Evolutionary conservation across 805 yeast species (phyloP), one percentile per base, ranked within the genome.

Genomic region (Candida verbasci): DNA sequence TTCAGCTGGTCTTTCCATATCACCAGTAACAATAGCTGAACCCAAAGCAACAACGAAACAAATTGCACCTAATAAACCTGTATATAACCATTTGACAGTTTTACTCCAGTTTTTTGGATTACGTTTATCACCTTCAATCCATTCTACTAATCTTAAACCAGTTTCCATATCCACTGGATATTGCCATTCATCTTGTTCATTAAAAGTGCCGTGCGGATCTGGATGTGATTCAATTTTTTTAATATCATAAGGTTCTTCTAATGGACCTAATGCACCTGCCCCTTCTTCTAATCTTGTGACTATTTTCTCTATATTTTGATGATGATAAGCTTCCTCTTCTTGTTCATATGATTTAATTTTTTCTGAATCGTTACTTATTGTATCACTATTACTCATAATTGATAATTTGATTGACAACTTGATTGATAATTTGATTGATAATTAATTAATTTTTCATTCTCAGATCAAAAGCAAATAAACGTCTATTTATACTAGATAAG

Each of bases 51-150:
- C 96, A n/a, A 85, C 96, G 6, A 93, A 62, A 2, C 79, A 82
- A n/a, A 88, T 60, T 1, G 97, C 97, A 3, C 98, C 98, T 4
- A 81, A 69, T 11, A 93, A 64, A 0, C 96, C 97, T 0, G 98
- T 91, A 62, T 74, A 86, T 16, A 72, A 73, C 97, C 97, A 93
- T 44, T 75, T 66, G 14, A 72, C 70, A 2, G 48, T 44, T 3
- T 39, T 44, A 2, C 70, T 41, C 62, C 69, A 66, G 43, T 66
- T 74, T 46, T 75, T 68, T 27, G 84, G 84, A 50, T 78, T 76
- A 0, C 48, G 56, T 35, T 60, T 58, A 42, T 76, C 81, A 24
- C 60, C 69, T 3, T 59, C 65, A 9, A 68, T 62, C 47, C 78
- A 80, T 27, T 65, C 70, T 6, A 80, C 87, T 9, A 80, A 47